Evolutionary conservation across 371 early-diverging fungal species (phyloP), one percentile per base, ranked within the genome.

Genomic region (Haplosporangium sp.): DNA sequence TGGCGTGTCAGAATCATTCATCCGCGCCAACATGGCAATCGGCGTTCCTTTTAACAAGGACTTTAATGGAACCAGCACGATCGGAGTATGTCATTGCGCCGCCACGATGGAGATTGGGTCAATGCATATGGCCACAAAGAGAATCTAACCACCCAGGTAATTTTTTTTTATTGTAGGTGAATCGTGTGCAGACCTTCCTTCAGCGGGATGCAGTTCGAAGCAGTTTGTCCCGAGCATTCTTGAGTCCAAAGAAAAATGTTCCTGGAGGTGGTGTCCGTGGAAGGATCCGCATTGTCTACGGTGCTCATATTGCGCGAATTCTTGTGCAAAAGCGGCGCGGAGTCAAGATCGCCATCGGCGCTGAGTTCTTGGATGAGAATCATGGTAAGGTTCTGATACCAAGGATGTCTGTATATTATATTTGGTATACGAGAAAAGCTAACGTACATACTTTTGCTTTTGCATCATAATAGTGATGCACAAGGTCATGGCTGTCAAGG

Each of bases 1-100:
- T 62, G 66, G 41, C 1, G 9, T 55, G 4, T 18, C 53, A 4
- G 69, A 63, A 23, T 55, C 46, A 13, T 79, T 79, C 47, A 62
- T 79, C 23, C 40, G 65, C 0, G 79, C 73, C 21, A 62, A 54
- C 13, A 20, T 68, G 5, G 79, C 68, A 1, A 69, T 68, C 9
- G 73, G 73, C 53, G 60, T 79, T 5, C 67, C 73, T 0, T 70
- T 72, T 54, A 79, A 68, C 51, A 79, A 72, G 59, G 79, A 73
- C 38, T 62, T 72, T 5, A 73, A 79, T 37, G 79, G 79, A n/a
- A 21, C 62, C 9, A 64, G 56, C 3, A 68, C 79, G 37, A 13
- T 79, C 14, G 79, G 79, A 9, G 65, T 62, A 29, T 29, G 29
- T 29, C 29, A 29, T 29, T 29, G 29, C 29, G 4, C 29, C 4